These are phyloP conservation scores for Dichomitus squalens DNA, from an alignment of 1,284 basidiomycete genomes.

Conservation along the genomic window DNA sequence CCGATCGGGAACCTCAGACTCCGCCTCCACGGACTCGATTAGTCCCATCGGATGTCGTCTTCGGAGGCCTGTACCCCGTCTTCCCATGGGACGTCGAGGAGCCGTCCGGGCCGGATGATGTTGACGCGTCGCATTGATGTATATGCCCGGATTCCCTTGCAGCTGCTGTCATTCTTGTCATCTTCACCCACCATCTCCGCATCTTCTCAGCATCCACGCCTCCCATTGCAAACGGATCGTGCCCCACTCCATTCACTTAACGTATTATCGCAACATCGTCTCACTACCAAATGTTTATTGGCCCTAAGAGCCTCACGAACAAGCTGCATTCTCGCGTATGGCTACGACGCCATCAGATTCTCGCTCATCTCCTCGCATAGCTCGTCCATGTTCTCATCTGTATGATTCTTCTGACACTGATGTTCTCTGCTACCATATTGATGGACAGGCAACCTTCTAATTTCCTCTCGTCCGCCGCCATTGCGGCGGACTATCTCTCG, in stretches of 20 bases:
- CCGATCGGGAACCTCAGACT: conserved; percentile 26
- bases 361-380: background rate
- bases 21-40: conserved; percentile 28
- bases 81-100: conserved; percentile 23
- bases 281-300: conserved; percentile 21
- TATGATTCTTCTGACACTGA: conserved; percentile 17
- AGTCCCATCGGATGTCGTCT: conserved; percentile 26
- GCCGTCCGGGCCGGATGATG: conserved; percentile 7
- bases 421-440: conserved; percentile 16
- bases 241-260: conserved; percentile 15
- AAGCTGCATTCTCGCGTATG: conserved; percentile 13
- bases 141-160: background rate
- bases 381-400: conserved; percentile 18
- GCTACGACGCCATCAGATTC: conserved; percentile 16
- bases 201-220: conserved; percentile 7
- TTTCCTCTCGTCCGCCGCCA: conserved; percentile 9
- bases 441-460: conserved; percentile 20
- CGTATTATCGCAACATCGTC: conserved; percentile 4
- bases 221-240: conserved; percentile 2
- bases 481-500: conserved; percentile 21
- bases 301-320: conserved; percentile 18
- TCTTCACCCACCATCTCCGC: conserved; percentile 1
- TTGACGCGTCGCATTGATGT: conserved; percentile 8
- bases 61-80: conserved; percentile 29
- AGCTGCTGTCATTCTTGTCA: background rate